A percentile compares a stretch with the other conserved stretches of the same genome.
phyloP scores from a whole-genome alignment of 164 flowering plant species.

The Litsea cubeba region DNA sequence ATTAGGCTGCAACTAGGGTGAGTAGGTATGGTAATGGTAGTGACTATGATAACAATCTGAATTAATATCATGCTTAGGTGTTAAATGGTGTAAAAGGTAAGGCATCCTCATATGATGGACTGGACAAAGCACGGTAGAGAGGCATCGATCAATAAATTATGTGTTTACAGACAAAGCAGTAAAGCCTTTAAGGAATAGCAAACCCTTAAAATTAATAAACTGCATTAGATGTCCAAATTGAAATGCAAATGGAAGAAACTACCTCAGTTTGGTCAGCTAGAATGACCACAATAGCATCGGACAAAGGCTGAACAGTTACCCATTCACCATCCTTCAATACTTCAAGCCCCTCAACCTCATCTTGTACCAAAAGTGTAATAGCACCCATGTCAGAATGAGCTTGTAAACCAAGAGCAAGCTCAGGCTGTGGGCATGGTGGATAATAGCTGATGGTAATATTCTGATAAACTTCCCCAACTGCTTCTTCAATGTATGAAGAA shows the following conservation, averaged over 20 bases:
- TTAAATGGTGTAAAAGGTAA: no score
- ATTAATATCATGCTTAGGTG: no score
- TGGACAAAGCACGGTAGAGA: no score
- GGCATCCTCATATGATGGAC: no score
- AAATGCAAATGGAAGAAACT: slow-evolving; percentile 2
- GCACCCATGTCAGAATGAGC: slow-evolving; percentile 93
- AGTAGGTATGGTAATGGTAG: no score
- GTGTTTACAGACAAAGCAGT: no score
- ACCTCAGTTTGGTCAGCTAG: slow-evolving; percentile 95
- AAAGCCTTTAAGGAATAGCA: no score
- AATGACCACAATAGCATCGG: slow-evolving; percentile 75
- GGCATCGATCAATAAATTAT: no score
- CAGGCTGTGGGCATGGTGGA: slow-evolving; percentile 95
- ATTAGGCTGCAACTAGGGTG: no score
- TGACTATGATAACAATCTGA: no score
- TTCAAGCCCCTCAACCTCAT: slow-evolving; percentile 81
- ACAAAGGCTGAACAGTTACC: slow-evolving; percentile 57
- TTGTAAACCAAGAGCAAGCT: slow-evolving; percentile 86
- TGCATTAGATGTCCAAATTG: no score
- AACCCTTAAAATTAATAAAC: no score
- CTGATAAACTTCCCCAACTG: slow-evolving; percentile 76
- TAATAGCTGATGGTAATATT: slow-evolving; percentile 85
- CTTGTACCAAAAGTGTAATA: slow-evolving; percentile 79
- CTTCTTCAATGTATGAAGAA: slow-evolving; percentile 53
- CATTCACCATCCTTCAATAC: slow-evolving; percentile 69